Evolutionary conservation across 2,329 filamentous ascomycete genomes (phyloP), one percentile per base, ranked within the genome.

Genomic region (Fusarium sp.): DNA sequence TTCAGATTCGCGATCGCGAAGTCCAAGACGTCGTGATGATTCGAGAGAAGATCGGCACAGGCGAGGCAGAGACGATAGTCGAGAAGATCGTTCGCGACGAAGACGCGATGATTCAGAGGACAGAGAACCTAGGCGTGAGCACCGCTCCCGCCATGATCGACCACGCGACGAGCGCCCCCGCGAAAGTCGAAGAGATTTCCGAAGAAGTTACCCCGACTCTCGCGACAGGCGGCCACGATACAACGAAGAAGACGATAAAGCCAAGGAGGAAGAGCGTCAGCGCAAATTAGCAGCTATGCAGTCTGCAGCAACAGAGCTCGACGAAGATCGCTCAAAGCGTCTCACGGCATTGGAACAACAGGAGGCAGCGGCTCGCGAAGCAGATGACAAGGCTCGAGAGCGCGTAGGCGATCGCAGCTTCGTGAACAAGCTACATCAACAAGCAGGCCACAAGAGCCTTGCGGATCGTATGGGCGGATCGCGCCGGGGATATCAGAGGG

Each of bases 251-350:
- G 78, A 76, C 16, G 76, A 76, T 14, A 69, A 74, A 21, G 80
- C 82, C 8, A 80, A 79, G 11, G 87, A 87, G 25, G 87, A 89
- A 27, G 90, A 92, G 69, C 86, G 86, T n/a, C 89, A 90, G 18
- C 86, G 87, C 29, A 93, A 90, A 78, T 82, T 94, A 23, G 92
- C 90, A 21, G 91, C 90, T 14, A 94, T 94, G 92, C 91, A 93
- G 79, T 87, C 87, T 23, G 91, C 90, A 33, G 92, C 92, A 9
- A 86, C 86, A 3, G 89, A 92, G 16, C 84, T 97, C 52, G 93
- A 95, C 75, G 79, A 84, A n/a, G 90, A 92, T 73, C 90, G 94
- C 37, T 88, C 89, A 72, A 86, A 88, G 66, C 88, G 94, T 29
- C 83, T 97, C 15, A 88, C 89, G 0, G 89, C 89, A 3, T 83